phyloP scores from a whole-genome alignment of 78 protist species.

The Pigoraptor vietnamica region DNA sequence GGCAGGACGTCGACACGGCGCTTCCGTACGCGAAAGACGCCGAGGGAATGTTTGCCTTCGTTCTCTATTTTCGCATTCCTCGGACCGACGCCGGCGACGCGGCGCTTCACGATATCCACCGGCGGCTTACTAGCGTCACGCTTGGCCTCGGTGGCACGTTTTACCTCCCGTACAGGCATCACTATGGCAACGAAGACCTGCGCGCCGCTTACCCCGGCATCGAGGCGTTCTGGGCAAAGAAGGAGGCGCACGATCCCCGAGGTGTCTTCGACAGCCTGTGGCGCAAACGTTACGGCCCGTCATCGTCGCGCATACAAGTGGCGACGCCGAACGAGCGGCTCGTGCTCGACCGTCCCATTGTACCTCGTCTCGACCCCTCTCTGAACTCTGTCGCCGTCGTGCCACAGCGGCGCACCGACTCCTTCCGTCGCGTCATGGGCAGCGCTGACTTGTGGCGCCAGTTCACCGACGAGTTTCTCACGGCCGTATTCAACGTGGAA shows the following conservation, averaged over 20 bases:
- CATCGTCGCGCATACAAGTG: not conserved
- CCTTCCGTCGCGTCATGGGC: not conserved
- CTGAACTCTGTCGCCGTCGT: not conserved
- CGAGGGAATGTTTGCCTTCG: constrained; percentile 42
- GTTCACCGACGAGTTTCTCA: not conserved
- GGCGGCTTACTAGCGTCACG: not conserved
- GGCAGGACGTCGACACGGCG: constrained; percentile 12
- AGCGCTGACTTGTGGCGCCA: not conserved
- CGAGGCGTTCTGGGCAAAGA: not conserved
- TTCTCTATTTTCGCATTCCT: constrained; percentile 32
- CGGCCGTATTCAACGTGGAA: not conserved
- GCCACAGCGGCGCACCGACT: constrained; percentile 2
- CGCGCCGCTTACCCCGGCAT: constrained; percentile 15
- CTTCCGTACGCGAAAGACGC: constrained; percentile 26
- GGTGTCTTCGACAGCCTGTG: constrained; percentile 16
- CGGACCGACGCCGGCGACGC: constrained; percentile 24
- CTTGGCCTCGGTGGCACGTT: constrained; percentile 39
- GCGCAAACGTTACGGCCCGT: constrained; percentile 22
- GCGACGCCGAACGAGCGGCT: not conserved
- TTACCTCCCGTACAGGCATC: constrained; percentile 55
- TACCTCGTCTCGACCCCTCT: too few species aligned
- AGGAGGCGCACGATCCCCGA: constrained; percentile 21
- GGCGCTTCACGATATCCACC: constrained; percentile 5
- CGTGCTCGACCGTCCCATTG: too few species aligned
- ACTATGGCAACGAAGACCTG: constrained; percentile 25